Evolutionary conservation across 768 basidiomycete genomes (phyloP).

Genomic region (Suillus placidus): DNA sequence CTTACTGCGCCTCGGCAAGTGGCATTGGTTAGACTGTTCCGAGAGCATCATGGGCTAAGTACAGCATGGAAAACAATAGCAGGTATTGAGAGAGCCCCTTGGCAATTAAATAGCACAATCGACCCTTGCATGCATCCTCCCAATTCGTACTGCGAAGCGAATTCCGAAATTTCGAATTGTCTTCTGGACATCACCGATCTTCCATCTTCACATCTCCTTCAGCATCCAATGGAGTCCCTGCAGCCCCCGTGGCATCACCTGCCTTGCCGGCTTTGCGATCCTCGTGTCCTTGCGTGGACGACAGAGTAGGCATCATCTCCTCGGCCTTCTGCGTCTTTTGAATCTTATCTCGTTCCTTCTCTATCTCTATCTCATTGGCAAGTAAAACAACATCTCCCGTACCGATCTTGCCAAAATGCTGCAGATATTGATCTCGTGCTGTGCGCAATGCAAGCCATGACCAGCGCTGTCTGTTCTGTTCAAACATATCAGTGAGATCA

Average conservation of each 20-base stretch:
- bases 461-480: slow-evolving; percentile 74
- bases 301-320: slow-evolving; percentile 20
- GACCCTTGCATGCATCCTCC: not conserved
- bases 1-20: not conserved
- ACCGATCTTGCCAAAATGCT: slow-evolving; percentile 82
- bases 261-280: slow-evolving; percentile 27
- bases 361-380: slow-evolving; percentile 37
- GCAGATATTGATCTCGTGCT: slow-evolving; percentile 70
- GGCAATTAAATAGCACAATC: not conserved
- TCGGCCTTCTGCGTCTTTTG: slow-evolving; percentile 31
- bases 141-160: slow-evolving; percentile 3
- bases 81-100: not conserved
- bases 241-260: slow-evolving; percentile 24
- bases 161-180: slow-evolving; percentile 8
- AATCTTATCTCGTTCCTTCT: slow-evolving; percentile 37
- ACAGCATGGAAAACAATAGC: slow-evolving; percentile 1
- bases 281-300: slow-evolving; percentile 32
- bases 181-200: slow-evolving; percentile 28
- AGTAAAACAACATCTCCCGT: slow-evolving; percentile 69
- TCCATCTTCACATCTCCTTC: slow-evolving; percentile 58
- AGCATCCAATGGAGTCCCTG: slow-evolving; percentile 26
- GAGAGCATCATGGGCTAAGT: not conserved
- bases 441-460: slow-evolving; percentile 82
- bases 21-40: not conserved
- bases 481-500: slow-evolving; percentile 17